A percentile compares a stretch with the other conserved stretches of the same genome.
Evolutionary conservation across 1,139 yeast species (phyloP).

Genomic region (Scheffersomyces titani): DNA sequence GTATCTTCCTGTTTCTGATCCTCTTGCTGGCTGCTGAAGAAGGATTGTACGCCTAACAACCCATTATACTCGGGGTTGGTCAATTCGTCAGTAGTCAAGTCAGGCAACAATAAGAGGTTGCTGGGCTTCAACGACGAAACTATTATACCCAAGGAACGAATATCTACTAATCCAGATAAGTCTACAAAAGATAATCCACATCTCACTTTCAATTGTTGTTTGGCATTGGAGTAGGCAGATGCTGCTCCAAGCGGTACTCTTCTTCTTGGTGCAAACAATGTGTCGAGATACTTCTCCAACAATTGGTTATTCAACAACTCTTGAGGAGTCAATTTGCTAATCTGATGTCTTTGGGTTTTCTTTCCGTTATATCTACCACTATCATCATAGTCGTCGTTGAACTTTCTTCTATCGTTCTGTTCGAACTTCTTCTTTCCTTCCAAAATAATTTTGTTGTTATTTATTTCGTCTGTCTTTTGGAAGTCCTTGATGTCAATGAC

Average conservation of each 20-base stretch:
- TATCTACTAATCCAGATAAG: constrained; percentile 81
- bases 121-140: constrained; percentile 80
- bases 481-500: constrained; percentile 66
- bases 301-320: constrained; percentile 45
- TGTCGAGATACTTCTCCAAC: constrained; percentile 52
- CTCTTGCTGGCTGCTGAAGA: constrained; percentile 35
- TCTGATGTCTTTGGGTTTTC: constrained; percentile 33
- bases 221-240: constrained; percentile 17
- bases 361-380: constrained; percentile 18
- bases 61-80: constrained; percentile 28
- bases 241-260: constrained; percentile 30
- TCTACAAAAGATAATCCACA: constrained; percentile 82
- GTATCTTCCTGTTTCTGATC: constrained; percentile 23
- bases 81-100: constrained; percentile 29
- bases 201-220: constrained; percentile 49
- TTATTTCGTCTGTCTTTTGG: constrained; percentile 55
- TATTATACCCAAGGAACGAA: constrained; percentile 78
- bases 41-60: constrained; percentile 24
- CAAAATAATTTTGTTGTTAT: constrained; percentile 35
- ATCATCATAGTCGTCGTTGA: constrained; percentile 25
- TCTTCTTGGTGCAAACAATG: constrained; percentile 58
- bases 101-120: constrained; percentile 62
- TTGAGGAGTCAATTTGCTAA: constrained; percentile 44
- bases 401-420: constrained; percentile 32
- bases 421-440: constrained; percentile 30